Percentiles rank a stretch among this genome's conserved stretches.
phyloP scores from a whole-genome alignment of 345 rosid species.

The Lumnitzera racemosa region DNA sequence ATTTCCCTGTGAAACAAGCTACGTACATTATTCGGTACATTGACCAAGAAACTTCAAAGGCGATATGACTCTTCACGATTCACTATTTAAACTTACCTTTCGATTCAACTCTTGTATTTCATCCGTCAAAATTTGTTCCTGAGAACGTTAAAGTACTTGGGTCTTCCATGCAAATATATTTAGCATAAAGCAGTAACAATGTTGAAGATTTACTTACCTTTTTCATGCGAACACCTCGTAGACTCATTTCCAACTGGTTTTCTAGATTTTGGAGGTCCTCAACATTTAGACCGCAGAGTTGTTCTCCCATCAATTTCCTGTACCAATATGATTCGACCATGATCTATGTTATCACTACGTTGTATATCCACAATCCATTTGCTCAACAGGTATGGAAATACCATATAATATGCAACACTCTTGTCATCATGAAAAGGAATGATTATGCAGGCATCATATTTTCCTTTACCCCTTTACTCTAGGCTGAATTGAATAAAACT shows the following conservation, averaged over 20 bases:
- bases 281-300: conserved; percentile 48
- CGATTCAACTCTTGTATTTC: background rate
- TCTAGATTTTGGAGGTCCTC: conserved; percentile 53
- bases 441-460: too few species aligned
- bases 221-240: conserved; percentile 53
- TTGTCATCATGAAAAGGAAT: background rate
- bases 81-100: background rate
- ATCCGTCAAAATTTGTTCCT: too few species aligned
- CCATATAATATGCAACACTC: conserved; percentile 9
- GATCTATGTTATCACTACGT: too few species aligned
- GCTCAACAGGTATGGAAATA: background rate
- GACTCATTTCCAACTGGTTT: conserved; percentile 55
- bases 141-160: too few species aligned
- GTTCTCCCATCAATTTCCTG: conserved; percentile 74
- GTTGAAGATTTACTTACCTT: conserved; percentile 29
- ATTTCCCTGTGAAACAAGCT: conserved; percentile 17
- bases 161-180: too few species aligned
- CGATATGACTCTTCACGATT: too few species aligned
- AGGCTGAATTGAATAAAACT: too few species aligned
- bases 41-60: too few species aligned
- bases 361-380: too few species aligned
- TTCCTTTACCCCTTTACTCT: too few species aligned
- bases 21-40: background rate
- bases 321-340: background rate
- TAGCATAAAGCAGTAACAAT: background rate